A percentile compares a stretch with the other conserved stretches of the same genome.
Evolutionary conservation across 78 protist species (phyloP).

Genomic region (Chrysochromulina parva): DNA sequence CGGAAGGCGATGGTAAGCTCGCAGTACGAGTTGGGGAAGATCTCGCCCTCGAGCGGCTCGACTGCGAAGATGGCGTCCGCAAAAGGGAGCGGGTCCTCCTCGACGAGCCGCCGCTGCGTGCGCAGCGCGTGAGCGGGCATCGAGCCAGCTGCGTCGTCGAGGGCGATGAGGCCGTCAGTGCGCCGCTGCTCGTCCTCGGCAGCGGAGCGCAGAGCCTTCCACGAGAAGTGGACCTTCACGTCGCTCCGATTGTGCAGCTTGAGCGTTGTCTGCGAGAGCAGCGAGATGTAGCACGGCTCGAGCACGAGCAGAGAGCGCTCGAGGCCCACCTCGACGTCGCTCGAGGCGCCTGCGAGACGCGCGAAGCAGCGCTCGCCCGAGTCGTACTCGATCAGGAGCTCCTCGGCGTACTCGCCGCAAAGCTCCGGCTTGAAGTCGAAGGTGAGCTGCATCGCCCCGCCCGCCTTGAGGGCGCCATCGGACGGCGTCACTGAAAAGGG

Average conservation of each 20-base stretch:
- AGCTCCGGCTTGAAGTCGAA: constrained; percentile 22
- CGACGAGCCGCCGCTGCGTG: neutral
- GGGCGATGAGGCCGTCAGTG: neutral
- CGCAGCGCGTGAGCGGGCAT: neutral
- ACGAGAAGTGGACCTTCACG: constrained; percentile 8
- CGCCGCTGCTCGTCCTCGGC: constrained; percentile 50
- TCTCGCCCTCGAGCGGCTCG: constrained; percentile 55
- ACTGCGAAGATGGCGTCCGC: constrained; percentile 48
- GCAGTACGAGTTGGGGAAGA: constrained; percentile 32
- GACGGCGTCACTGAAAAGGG: constrained; percentile 47
- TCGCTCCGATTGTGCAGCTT: constrained; percentile 50
- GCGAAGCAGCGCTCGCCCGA: constrained; percentile 50
- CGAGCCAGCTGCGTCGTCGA: neutral
- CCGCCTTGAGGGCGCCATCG: neutral
- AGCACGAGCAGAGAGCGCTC: constrained; percentile 18
- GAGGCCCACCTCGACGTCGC: constrained; percentile 44
- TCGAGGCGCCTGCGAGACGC: constrained; percentile 15
- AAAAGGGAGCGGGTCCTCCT: neutral
- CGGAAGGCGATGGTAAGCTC: constrained; percentile 48
- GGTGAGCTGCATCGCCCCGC: constrained; percentile 24
- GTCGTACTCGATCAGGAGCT: constrained; percentile 21
- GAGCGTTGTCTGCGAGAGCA: constrained; percentile 21
- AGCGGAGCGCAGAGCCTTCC: constrained; percentile 20
- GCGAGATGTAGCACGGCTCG: constrained; percentile 53
- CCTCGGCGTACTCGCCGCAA: neutral